Conservation (phyloP, 306 rosid genomes). For the Sesbania bispinosa region DNA sequence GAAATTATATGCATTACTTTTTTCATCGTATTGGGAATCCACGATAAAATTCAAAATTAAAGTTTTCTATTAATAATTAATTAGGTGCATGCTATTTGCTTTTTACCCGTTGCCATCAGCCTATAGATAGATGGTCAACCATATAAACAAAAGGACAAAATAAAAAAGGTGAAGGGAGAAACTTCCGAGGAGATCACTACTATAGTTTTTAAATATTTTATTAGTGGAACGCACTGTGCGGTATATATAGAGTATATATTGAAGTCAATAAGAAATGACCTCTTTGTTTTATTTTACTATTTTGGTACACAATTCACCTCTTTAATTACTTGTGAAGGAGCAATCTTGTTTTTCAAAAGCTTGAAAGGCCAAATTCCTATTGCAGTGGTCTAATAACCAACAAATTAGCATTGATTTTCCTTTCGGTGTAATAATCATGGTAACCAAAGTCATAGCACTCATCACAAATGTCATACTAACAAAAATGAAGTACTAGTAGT, state of each 20-base stretch:
- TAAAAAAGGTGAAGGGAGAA: constrained; percentile 18
- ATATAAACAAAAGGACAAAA: constrained; percentile 24
- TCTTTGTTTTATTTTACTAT: neutral
- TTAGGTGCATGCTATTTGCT: too few species aligned
- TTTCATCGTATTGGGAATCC: constrained; percentile 34
- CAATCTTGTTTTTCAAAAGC: neutral
- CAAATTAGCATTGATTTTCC: neutral
- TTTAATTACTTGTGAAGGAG: neutral
- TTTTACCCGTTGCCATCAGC: constrained; percentile 7
- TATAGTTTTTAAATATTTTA: neutral
- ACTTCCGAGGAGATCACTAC: constrained; percentile 23
- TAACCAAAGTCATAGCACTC: neutral
- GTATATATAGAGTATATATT: neutral
- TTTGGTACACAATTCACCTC: neutral
- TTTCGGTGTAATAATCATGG: neutral
- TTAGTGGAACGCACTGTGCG: constrained; percentile 30
- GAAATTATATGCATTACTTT: constrained; percentile 18
- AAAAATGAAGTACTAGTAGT: neutral
- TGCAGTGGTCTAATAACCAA: too few species aligned
- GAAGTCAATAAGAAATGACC: constrained; percentile 26
- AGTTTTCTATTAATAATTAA: constrained; percentile 12
- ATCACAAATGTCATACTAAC: neutral
- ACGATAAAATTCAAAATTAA: constrained; percentile 16
- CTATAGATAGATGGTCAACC: constrained; percentile 29
- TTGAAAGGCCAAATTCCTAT: constrained; percentile 12